Percentiles rank a stretch among this genome's conserved stretches.
Conservation (phyloP, 768 basidiomycete species). For the Tylopilus balloui region DNA sequence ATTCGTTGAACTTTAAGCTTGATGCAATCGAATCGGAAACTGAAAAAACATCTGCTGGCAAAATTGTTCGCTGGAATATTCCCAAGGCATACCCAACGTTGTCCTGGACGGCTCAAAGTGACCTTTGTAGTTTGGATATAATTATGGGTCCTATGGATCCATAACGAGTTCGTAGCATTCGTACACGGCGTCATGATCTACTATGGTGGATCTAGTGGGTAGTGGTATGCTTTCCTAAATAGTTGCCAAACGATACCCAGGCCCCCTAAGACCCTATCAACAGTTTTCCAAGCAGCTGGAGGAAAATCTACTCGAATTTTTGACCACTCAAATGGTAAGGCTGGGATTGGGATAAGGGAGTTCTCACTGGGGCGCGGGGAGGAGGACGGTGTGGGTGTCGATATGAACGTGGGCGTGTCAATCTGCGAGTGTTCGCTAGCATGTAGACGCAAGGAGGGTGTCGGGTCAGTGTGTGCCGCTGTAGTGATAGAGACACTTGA, state of each 20-base stretch:
- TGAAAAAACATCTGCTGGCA: neutral
- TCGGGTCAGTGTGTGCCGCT: slow-evolving; percentile 1
- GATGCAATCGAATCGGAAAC: neutral
- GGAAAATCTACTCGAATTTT: slow-evolving; percentile 24
- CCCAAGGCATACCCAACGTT: no score
- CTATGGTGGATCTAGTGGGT: slow-evolving; percentile 34
- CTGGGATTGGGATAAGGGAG: slow-evolving; percentile 18
- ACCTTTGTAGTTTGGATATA: neutral
- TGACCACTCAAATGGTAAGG: slow-evolving; percentile 29
- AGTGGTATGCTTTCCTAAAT: slow-evolving; percentile 31
- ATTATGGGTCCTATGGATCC: slow-evolving; percentile 5
- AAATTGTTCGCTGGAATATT: neutral
- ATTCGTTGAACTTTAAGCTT: neutral
- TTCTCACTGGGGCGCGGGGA: slow-evolving; percentile 11
- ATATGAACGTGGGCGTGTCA: slow-evolving; percentile 7
- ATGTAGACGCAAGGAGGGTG: slow-evolving; percentile 3
- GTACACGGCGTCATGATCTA: neutral
- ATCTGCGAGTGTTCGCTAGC: slow-evolving; percentile 11
- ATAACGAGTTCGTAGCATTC: slow-evolving; percentile 4
- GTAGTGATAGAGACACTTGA: slow-evolving; percentile 9
- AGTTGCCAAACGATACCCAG: slow-evolving; percentile 29
- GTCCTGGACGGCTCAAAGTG: no score
- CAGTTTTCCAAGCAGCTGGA: slow-evolving; percentile 19
- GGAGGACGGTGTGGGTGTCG: slow-evolving; percentile 13
- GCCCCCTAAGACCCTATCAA: slow-evolving; percentile 27